Conservation (phyloP, 768 basidiomycete genomes). For the Naematelia aurantialba region DNA sequence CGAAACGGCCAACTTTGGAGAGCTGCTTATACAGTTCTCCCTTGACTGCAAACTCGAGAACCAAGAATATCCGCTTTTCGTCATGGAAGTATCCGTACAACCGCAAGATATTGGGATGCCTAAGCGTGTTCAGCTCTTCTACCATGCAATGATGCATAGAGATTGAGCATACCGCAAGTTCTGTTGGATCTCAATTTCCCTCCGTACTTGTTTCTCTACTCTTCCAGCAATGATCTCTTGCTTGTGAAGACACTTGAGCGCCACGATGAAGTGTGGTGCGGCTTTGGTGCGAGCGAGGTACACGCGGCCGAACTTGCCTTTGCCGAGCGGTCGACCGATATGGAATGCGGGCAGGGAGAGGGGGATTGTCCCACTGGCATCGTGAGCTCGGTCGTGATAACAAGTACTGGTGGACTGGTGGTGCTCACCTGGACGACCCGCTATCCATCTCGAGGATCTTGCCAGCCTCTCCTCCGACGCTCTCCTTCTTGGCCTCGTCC, state of each 20-base stretch:
- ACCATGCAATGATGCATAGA: not conserved
- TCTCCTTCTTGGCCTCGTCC: slow-evolving; percentile 64
- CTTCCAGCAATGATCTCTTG: slow-evolving; percentile 84
- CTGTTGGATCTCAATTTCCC: slow-evolving; percentile 97
- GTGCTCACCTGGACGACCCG: slow-evolving; percentile 49
- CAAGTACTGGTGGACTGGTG: not conserved
- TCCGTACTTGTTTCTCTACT: slow-evolving; percentile 93
- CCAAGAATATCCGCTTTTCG: slow-evolving; percentile 92
- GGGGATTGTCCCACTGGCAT: slow-evolving; percentile 51
- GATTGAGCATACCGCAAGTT: slow-evolving; percentile 61
- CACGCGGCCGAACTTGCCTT: slow-evolving; percentile 97
- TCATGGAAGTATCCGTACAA: slow-evolving; percentile 98
- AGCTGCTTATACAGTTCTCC: slow-evolving; percentile 97
- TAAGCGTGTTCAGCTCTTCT: slow-evolving; percentile 13
- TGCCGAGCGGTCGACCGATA: slow-evolving; percentile 93
- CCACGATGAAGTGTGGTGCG: slow-evolving; percentile 86
- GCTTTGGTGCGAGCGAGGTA: slow-evolving; percentile 95
- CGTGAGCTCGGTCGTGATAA: slow-evolving; percentile 7
- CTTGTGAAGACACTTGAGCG: slow-evolving; percentile 95
- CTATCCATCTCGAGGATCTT: slow-evolving; percentile 80
- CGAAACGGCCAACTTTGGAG: slow-evolving; percentile 76
- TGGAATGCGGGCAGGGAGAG: slow-evolving; percentile 85
- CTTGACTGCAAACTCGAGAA: slow-evolving; percentile 95
- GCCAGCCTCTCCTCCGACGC: slow-evolving; percentile 71
- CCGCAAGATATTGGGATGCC: slow-evolving; percentile 90